These are phyloP conservation scores for Waltiozyma sp. DNA, from an alignment of 1,139 yeast species.

Conservation along the genomic window DNA sequence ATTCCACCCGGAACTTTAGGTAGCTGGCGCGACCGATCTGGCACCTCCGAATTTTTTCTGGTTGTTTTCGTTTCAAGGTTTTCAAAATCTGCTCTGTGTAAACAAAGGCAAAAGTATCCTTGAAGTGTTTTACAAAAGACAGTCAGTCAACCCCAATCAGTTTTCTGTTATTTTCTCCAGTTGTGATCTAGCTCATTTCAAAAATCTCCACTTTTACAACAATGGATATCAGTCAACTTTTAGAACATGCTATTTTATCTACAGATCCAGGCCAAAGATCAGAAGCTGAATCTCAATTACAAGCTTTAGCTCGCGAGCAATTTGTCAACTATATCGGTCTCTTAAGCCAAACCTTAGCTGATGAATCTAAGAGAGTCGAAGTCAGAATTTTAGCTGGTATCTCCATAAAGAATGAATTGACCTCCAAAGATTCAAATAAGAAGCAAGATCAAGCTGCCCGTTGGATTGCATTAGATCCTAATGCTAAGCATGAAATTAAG, in stretches of 20 bases:
- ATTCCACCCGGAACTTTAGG: background rate
- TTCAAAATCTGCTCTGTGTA: background rate
- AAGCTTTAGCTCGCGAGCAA: constrained; percentile 61
- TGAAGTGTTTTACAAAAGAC: background rate
- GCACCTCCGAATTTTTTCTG: background rate
- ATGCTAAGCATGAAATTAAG: constrained; percentile 55
- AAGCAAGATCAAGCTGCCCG: constrained; percentile 41
- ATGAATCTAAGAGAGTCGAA: constrained; percentile 57
- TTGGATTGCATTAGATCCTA: constrained; percentile 35
- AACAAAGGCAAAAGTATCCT: background rate
- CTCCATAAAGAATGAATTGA: constrained; percentile 76
- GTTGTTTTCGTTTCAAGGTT: background rate
- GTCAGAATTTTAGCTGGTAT: constrained; percentile 90
- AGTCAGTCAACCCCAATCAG: background rate
- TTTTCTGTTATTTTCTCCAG: background rate
- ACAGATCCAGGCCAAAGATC: constrained; percentile 58
- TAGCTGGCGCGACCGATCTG: background rate
- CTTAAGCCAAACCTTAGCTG: constrained; percentile 63
- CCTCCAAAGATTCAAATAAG: constrained; percentile 56
- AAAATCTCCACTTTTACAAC: background rate
- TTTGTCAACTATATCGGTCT: constrained; percentile 64
- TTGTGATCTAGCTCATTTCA: background rate
- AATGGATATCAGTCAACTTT: background rate
- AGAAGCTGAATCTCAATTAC: constrained; percentile 72
- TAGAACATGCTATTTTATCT: constrained; percentile 50